A percentile compares a stretch with the other conserved stretches of the same genome.
Evolutionary conservation across 1,284 basidiomycete genomes (phyloP).

Genomic region (Singerocomus inundabilis): DNA sequence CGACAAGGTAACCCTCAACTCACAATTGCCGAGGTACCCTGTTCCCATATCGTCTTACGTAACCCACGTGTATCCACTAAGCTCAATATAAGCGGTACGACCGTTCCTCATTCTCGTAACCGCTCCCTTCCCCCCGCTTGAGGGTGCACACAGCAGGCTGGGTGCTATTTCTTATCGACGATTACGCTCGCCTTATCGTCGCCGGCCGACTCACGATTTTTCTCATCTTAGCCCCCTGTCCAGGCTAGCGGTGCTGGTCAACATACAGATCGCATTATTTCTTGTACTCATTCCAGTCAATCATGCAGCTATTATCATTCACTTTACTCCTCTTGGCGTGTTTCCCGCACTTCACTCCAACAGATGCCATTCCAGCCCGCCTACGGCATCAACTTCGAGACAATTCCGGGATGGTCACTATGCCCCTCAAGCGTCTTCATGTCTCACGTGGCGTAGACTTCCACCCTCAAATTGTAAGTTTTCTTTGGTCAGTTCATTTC

Average conservation of each 20-base stretch:
- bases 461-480: slow-evolving; percentile 64
- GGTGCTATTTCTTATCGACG: slow-evolving; percentile 19
- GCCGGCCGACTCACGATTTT: slow-evolving; percentile 19
- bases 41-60: slow-evolving; percentile 13
- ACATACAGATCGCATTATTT: slow-evolving; percentile 2
- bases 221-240: neutral
- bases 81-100: neutral
- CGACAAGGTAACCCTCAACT: slow-evolving; percentile 25
- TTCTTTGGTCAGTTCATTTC: neutral
- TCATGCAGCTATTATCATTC: slow-evolving; percentile 22
- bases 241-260: slow-evolving; percentile 16
- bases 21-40: slow-evolving; percentile 6
- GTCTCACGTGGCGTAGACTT: slow-evolving; percentile 32
- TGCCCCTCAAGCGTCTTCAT: slow-evolving; percentile 28
- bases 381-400: slow-evolving; percentile 11
- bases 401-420: slow-evolving; percentile 23
- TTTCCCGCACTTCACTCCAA: slow-evolving; percentile 10
- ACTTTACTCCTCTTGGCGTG: slow-evolving; percentile 22
- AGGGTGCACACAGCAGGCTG: slow-evolving; percentile 18
- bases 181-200: slow-evolving; percentile 11
- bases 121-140: neutral
- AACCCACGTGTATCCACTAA: slow-evolving; percentile 4
- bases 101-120: slow-evolving; percentile 21
- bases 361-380: slow-evolving; percentile 20
- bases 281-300: neutral